Evolutionary conservation across 352 stramenopile genomes (phyloP).

Genomic region (Globisporangium yorkense): DNA sequence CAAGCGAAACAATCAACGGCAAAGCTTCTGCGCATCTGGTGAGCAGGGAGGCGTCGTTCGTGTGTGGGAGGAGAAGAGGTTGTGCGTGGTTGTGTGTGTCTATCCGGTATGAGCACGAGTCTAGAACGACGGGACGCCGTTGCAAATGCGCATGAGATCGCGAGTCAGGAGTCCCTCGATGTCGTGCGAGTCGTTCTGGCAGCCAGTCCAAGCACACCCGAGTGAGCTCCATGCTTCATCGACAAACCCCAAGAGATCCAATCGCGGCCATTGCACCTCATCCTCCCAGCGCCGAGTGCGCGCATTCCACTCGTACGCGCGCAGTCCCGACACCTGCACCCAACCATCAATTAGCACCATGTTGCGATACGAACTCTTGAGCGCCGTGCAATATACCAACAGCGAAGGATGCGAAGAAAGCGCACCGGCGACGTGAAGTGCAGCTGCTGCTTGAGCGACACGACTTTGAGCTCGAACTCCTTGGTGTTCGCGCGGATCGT

Average conservation of each 20-base stretch:
- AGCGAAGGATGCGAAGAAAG: neutral
- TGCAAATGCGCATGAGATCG: slow-evolving; percentile 76
- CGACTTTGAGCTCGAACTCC: slow-evolving; percentile 58
- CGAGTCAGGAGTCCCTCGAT: slow-evolving; percentile 75
- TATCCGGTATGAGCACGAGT: neutral
- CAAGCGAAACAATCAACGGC: slow-evolving; percentile 11
- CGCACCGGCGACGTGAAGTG: slow-evolving; percentile 57
- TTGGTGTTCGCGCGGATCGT: slow-evolving; percentile 42
- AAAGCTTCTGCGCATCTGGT: too few relatives aligned
- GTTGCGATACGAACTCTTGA: too few relatives aligned
- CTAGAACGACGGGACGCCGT: slow-evolving; percentile 68
- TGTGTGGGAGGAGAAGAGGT: too few relatives aligned
- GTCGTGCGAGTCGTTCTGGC: slow-evolving; percentile 66
- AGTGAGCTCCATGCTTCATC: neutral
- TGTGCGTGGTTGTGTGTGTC: neutral
- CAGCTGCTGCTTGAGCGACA: slow-evolving; percentile 60
- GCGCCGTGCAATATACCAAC: too few relatives aligned
- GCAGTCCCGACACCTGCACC: slow-evolving; percentile 58
- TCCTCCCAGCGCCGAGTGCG: slow-evolving; percentile 73
- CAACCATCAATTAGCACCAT: neutral
- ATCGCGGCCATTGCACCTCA: slow-evolving; percentile 28
- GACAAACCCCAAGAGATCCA: neutral
- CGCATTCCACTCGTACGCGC: slow-evolving; percentile 70
- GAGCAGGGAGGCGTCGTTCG: too few relatives aligned
- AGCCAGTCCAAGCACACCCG: neutral